A percentile compares a stretch with the other conserved stretches of the same genome.
These are phyloP conservation scores for Epicoccum sorghinum DNA, from an alignment of 2,329 filamentous ascomycete species.

Conservation along the genomic window DNA sequence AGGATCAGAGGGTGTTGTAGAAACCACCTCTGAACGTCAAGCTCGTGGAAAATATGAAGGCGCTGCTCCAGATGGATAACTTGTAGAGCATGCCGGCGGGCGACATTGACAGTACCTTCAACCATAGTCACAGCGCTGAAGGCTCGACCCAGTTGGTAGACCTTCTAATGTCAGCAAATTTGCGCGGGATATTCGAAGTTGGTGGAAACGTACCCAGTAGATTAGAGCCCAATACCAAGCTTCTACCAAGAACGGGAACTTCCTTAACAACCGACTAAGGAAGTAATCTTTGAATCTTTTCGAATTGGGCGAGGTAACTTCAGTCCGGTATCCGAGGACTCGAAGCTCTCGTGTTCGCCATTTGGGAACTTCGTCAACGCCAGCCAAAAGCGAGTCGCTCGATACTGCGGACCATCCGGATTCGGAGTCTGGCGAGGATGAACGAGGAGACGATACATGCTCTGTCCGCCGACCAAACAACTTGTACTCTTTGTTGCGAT, in stretches of 20 bases:
- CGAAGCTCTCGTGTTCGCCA: conserved; percentile 59
- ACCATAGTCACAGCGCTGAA: conserved; percentile 73
- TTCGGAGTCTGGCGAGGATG: conserved; percentile 48
- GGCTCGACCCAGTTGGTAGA: conserved; percentile 76
- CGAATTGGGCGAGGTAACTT: conserved; percentile 67
- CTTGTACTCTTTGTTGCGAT: conserved; percentile 55
- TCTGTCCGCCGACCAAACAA: conserved; percentile 39
- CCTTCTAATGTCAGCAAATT: conserved; percentile 51
- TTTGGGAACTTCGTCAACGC: conserved; percentile 48
- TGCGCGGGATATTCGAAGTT: not conserved
- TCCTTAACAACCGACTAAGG: conserved; percentile 67
- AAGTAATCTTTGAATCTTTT: conserved; percentile 64
- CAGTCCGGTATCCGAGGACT: conserved; percentile 53
- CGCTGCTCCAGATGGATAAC: conserved; percentile 70
- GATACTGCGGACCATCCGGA: conserved; percentile 49
- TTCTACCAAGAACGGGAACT: conserved; percentile 75
- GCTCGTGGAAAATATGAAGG: conserved; percentile 69
- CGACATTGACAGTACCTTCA: conserved; percentile 70
- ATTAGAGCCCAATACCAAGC: conserved; percentile 79
- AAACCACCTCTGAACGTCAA: conserved; percentile 65
- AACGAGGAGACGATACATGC: conserved; percentile 33
- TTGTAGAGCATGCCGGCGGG: conserved; percentile 71
- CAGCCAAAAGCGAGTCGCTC: conserved; percentile 51
- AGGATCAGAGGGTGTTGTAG: conserved; percentile 62
- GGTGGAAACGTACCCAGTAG: conserved; percentile 69